These are phyloP conservation scores for Neophaeococcomyces aloes DNA, from an alignment of 2,329 filamentous ascomycete genomes.

Conservation along the genomic window DNA sequence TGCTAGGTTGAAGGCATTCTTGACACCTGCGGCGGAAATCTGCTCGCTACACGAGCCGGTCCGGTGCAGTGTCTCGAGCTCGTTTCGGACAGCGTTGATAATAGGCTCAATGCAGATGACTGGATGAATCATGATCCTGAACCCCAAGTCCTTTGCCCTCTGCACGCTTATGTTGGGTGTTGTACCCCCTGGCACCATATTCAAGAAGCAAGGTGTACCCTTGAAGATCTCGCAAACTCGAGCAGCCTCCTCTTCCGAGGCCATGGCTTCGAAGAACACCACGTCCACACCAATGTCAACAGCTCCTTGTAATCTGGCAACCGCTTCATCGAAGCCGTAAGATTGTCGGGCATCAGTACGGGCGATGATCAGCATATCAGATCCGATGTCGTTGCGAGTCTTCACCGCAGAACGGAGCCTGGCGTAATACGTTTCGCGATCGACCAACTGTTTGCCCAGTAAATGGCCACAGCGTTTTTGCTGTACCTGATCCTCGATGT, in stretches of 20 bases:
- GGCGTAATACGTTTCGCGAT: constrained; percentile 24
- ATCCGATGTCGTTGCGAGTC: constrained; percentile 24
- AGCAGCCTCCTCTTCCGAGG: constrained; percentile 29
- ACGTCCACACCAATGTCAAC: constrained; percentile 33
- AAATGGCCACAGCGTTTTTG: constrained; percentile 33
- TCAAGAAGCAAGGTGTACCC: constrained; percentile 33
- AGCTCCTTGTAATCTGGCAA: constrained; percentile 31
- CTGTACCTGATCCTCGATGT: constrained; percentile 41
- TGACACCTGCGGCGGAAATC: constrained; percentile 25
- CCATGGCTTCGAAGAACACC: constrained; percentile 34
- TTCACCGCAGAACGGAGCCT: constrained; percentile 27
- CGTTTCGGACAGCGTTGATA: constrained; percentile 28
- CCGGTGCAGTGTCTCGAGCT: constrained; percentile 29
- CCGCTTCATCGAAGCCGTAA: constrained; percentile 32
- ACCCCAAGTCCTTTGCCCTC: constrained; percentile 32
- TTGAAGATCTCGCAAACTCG: constrained; percentile 28
- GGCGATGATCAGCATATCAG: constrained; percentile 37
- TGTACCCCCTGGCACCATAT: constrained; percentile 35
- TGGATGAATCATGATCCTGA: constrained; percentile 35
- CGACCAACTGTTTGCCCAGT: constrained; percentile 29
- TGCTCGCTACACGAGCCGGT: constrained; percentile 25
- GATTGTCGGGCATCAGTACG: constrained; percentile 30
- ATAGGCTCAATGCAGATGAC: constrained; percentile 32
- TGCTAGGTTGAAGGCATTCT: constrained; percentile 35
- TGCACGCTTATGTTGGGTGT: constrained; percentile 31